Evolutionary conservation across 176 grass and related monocot species (phyloP), one percentile per base, ranked within the genome.

Genomic region (Ampelocalamus luodianensis): DNA sequence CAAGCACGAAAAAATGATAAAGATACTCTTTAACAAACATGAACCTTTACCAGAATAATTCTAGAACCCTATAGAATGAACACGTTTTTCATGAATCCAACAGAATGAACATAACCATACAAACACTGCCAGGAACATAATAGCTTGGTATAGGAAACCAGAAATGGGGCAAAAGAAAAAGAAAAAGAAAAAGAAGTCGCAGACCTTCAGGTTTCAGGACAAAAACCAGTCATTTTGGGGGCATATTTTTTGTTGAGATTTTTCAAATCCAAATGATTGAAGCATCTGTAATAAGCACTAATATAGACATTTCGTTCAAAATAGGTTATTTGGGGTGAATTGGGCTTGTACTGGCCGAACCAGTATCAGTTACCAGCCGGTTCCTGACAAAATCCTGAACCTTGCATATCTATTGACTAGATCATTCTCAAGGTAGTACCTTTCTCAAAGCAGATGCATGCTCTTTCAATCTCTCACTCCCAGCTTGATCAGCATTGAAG

Each of bases 401-500:
- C 42, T n/a, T 72, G 26, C 55, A 63, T 73, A 83, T 60, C 66
- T 73, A 66, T 36, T 68, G 12, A 78, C 4, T 71, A 74, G 7
- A 92, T 20, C 62, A 78, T 77, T 38, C 65, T 53, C 49, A 76
- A 60, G 66, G 1, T 29, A 85, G 48, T 75, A 99, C 96, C 93
- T 92, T 99, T 96, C 91, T 93, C 44, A 99, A 84, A 83, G 93
- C 67, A 82, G 91, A 79, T 49, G 93, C 93, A 78, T 76, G 86
- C 17, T 90, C 91, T 88, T 99, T 93, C 88, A 99, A 86, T 74
- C 88, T 94, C 72, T 96, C 90, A n/a, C 96, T 77, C 80, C 96
- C 91, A 82, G 74, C 56, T 76, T 80, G 45, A 68, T 96, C 90
- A 56, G 40, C 46, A 92, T 88, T 89, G 1, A 48, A 51, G 85